These are phyloP conservation scores for Kwoniella heveanensis DNA, from an alignment of 768 basidiomycete genomes.

Conservation along the genomic window DNA sequence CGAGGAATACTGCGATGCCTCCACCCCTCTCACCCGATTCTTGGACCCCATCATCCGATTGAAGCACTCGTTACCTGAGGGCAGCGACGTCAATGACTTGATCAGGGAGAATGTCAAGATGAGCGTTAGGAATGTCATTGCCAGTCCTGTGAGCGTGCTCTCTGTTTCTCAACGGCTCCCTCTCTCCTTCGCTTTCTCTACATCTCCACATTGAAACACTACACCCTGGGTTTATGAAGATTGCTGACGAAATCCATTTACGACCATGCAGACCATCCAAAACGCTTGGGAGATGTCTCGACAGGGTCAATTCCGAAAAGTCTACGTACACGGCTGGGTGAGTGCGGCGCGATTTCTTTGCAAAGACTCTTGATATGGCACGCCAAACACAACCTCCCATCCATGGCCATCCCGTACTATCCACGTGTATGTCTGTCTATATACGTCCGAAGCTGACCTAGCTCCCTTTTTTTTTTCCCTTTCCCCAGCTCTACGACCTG, in stretches of 20 bases:
- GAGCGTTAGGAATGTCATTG: constrained; percentile 52
- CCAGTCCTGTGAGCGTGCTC: constrained; percentile 45
- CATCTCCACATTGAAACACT: no score
- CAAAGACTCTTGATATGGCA: no score
- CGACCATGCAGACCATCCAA: constrained; percentile 41
- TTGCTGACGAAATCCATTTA: no score
- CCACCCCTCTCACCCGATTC: constrained; percentile 69
- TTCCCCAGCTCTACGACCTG: constrained; percentile 47
- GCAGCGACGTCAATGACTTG: constrained; percentile 45
- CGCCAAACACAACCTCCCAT: no score
- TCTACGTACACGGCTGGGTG: constrained; percentile 55
- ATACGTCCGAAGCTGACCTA: constrained; percentile 9
- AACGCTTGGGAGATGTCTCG: constrained; percentile 45
- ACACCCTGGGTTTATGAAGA: no score
- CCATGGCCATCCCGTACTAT: no score
- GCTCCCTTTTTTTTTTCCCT: neutral
- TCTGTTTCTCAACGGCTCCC: no score
- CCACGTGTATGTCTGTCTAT: no score
- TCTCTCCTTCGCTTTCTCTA: no score
- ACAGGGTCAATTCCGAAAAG: constrained; percentile 37
- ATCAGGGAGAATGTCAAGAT: constrained; percentile 51
- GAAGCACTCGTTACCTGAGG: constrained; percentile 55
- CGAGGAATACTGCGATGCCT: constrained; percentile 27
- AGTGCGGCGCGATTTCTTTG: no score
- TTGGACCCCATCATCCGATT: constrained; percentile 68